phyloP scores from a whole-genome alignment of 768 basidiomycete genomes.

The Mycena chlorophos region DNA sequence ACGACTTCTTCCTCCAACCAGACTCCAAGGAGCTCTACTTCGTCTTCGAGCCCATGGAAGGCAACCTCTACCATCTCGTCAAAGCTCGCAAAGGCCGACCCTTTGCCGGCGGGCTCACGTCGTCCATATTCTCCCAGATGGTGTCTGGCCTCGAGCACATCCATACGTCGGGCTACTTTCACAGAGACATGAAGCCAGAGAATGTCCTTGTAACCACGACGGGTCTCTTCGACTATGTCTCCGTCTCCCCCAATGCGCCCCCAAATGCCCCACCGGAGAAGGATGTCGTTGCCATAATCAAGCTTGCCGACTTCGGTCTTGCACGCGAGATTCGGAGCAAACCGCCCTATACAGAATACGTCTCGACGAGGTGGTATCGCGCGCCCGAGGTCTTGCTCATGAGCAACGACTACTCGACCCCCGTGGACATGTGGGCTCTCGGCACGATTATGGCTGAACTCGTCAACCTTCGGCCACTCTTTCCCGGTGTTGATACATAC shows the following conservation, averaged over 20 bases:
- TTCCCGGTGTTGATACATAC: slow-evolving; percentile 89
- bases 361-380: slow-evolving; percentile 99
- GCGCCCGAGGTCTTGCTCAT: slow-evolving; percentile 94
- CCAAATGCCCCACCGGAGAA: slow-evolving; percentile 72
- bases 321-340: slow-evolving; percentile 84
- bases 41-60: slow-evolving; percentile 99
- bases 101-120: slow-evolving; percentile 94
- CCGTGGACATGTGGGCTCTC: slow-evolving; percentile 99
- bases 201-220: slow-evolving; percentile 98
- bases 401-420: slow-evolving; percentile 91
- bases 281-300: slow-evolving; percentile 96
- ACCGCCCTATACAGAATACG: slow-evolving; percentile 98
- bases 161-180: slow-evolving; percentile 91
- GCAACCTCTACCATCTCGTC: slow-evolving; percentile 98
- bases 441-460: slow-evolving; percentile 98
- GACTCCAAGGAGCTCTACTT: slow-evolving; percentile 96
- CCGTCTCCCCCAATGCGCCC: slow-evolving; percentile 68
- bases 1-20: slow-evolving; percentile 98
- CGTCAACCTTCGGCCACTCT: slow-evolving; percentile 90
- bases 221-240: slow-evolving; percentile 87
- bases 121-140: slow-evolving; percentile 92
- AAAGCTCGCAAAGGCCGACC: slow-evolving; percentile 93
- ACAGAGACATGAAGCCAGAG: slow-evolving; percentile 99
- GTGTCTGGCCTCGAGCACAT: slow-evolving; percentile 90
- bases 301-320: slow-evolving; percentile 97